Evolutionary conservation across 2,329 filamentous ascomycete genomes (phyloP).

Genomic region (Aurifilum marmelostoma): DNA sequence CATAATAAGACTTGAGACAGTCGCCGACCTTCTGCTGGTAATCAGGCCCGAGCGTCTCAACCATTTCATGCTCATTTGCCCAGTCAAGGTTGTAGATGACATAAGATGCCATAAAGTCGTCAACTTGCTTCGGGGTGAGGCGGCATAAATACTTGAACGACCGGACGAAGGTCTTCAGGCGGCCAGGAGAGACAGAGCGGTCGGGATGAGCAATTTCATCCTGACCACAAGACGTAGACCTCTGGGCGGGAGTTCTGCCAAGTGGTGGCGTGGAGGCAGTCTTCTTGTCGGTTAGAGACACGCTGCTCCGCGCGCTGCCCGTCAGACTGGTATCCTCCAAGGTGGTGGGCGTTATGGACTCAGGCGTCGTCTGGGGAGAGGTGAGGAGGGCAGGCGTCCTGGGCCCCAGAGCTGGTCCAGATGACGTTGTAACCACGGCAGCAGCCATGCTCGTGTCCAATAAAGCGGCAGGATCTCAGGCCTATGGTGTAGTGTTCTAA

Average conservation of each 20-base stretch:
- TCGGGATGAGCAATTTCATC: constrained; percentile 38
- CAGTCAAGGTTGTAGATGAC: constrained; percentile 61
- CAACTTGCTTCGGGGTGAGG: constrained; percentile 53
- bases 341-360: constrained; percentile 9
- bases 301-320: constrained; percentile 41
- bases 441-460: constrained; percentile 21
- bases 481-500: not conserved
- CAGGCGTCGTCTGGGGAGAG: constrained; percentile 10
- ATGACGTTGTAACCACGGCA: constrained; percentile 4
- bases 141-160: constrained; percentile 54
- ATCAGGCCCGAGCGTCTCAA: constrained; percentile 49
- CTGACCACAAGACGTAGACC: constrained; percentile 3
- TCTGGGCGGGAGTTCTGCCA: not conserved
- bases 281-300: constrained; percentile 39
- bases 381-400: constrained; percentile 8
- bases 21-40: constrained; percentile 56
- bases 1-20: constrained; percentile 56
- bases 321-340: constrained; percentile 28
- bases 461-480: not conserved
- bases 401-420: not conserved
- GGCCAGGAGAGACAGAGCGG: constrained; percentile 50
- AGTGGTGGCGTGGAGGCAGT: constrained; percentile 27
- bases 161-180: constrained; percentile 53
- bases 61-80: constrained; percentile 53
- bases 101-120: constrained; percentile 60